Evolutionary conservation across 2,329 filamentous ascomycete species (phyloP).

Genomic region (Monosporascus sp.): DNA sequence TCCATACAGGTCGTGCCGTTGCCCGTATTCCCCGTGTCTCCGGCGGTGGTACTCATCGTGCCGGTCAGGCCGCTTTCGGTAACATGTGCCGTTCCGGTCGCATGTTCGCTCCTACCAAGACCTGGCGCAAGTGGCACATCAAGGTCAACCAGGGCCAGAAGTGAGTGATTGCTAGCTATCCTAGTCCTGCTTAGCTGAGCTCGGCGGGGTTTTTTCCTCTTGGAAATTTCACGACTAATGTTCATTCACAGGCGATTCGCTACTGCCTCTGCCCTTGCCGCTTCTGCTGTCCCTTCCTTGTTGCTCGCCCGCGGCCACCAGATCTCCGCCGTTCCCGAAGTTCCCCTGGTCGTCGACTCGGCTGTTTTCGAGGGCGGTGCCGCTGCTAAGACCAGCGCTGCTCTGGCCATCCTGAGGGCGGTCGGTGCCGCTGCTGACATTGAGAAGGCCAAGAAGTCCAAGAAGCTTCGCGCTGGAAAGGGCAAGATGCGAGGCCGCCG

Average conservation of each 20-base stretch:
- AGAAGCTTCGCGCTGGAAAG: conserved; percentile 97
- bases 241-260: conserved; percentile 75
- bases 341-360: conserved; percentile 93
- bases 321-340: conserved; percentile 86
- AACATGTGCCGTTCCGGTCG: conserved; percentile 99
- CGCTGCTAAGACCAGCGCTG: conserved; percentile 82
- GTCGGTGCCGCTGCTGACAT: conserved; percentile 87
- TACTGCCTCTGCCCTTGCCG: conserved; percentile 93
- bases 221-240: conserved; percentile 9
- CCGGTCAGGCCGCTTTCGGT: conserved; percentile 99
- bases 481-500: conserved; percentile 97
- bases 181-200: not conserved
- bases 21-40: conserved; percentile 99
- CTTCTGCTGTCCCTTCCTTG: conserved; percentile 89
- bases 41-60: conserved; percentile 99
- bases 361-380: conserved; percentile 75
- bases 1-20: conserved; percentile 78
- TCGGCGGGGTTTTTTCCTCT: not conserved
- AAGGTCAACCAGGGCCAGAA: conserved; percentile 99
- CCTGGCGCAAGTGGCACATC: conserved; percentile 99
- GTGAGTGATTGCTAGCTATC: conserved; percentile 42
- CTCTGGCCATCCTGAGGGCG: conserved; percentile 80
- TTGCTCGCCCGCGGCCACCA: conserved; percentile 96
- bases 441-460: conserved; percentile 92
- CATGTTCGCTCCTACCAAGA: conserved; percentile 99